Percentiles rank a stretch among this genome's conserved stretches.
Evolutionary conservation across 106 monocot genomes (phyloP).

Genomic region (Dioscorea dumetorum): DNA sequence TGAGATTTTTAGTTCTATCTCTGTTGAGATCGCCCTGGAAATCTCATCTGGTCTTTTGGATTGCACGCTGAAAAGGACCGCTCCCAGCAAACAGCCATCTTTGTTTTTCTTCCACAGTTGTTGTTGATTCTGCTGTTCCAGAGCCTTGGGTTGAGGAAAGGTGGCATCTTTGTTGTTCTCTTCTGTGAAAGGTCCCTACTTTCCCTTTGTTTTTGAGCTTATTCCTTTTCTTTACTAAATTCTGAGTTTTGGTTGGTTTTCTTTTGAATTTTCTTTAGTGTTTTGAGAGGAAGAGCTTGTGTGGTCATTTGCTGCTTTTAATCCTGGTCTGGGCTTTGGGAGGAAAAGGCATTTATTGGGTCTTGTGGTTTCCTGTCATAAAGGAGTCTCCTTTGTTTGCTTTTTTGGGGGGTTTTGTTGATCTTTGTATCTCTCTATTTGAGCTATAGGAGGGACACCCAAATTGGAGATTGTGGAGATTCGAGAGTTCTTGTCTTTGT

Average conservation of each 20-base stretch:
- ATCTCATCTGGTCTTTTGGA: background rate
- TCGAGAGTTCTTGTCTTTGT: conserved; percentile 62
- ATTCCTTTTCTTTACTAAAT: background rate
- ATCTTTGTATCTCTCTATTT: conserved; percentile 1
- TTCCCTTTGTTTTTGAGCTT: background rate
- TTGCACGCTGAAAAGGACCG: background rate
- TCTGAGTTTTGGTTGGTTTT: background rate
- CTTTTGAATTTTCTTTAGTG: background rate
- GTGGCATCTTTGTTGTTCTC: background rate
- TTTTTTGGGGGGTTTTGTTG: background rate
- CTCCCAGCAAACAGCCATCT: background rate
- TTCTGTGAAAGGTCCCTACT: background rate
- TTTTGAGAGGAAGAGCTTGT: background rate
- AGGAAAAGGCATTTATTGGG: background rate
- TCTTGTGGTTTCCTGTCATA: background rate
- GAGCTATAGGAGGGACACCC: conserved; percentile 2
- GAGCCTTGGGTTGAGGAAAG: background rate
- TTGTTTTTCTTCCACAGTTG: background rate
- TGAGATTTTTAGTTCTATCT: background rate
- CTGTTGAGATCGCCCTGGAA: background rate
- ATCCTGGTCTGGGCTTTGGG: background rate
- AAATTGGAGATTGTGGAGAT: conserved; percentile 67
- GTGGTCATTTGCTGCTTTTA: background rate
- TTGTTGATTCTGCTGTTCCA: background rate
- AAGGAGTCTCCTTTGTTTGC: background rate